Evolutionary conservation across 1,139 yeast genomes (phyloP), one percentile per base, ranked within the genome.

Genomic region (Schwanniomyces etchellsii): DNA sequence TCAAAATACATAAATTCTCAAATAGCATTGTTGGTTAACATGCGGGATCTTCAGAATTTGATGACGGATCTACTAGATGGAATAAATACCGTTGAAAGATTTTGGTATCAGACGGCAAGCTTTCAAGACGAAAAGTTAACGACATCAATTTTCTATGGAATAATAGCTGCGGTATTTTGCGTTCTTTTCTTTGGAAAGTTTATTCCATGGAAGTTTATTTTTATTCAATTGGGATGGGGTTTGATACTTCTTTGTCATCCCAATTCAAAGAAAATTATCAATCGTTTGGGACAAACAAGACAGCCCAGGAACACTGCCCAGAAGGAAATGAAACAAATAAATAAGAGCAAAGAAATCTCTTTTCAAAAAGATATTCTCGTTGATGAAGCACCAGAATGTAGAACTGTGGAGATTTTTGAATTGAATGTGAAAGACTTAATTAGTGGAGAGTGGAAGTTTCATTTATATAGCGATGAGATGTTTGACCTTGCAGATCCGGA

Each of bases 381-480:
- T 18, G 94, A 84, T 47, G 91, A 81, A 36, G 55, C 70, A 1
- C 81, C 85, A 0, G 80, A 79, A 29, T 61, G 69, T 0, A 60
- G 69, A 32, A 53, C 65, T 10, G 89, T 84, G 5, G 95, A 86
- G 47, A 61, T 88, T 1, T 88, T 68, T 50, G 95, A 86, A 52
- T 64, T 88, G 17, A 83, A 84, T 48, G 65, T 70, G 31, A 81
- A 71, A 43, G 81, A 81, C 22, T 62, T 77, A 11, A 69, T 82
- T 3, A 74, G 77, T 3, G 58, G 69, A 4, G 61, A 67, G 24
- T 88, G 93, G 84, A 64, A 52, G 9, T 56, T 59, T 26, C 55
- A 53, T 34, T 45, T 52, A 21, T 67, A 61, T 35, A 39, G 65
- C 24, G 54, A 50, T 28, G 46, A 47, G 2, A 52, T 78, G 1